Evolutionary conservation across 768 basidiomycete species (phyloP), one percentile per base, ranked within the genome.

Genomic region (Tulasnella sp.): DNA sequence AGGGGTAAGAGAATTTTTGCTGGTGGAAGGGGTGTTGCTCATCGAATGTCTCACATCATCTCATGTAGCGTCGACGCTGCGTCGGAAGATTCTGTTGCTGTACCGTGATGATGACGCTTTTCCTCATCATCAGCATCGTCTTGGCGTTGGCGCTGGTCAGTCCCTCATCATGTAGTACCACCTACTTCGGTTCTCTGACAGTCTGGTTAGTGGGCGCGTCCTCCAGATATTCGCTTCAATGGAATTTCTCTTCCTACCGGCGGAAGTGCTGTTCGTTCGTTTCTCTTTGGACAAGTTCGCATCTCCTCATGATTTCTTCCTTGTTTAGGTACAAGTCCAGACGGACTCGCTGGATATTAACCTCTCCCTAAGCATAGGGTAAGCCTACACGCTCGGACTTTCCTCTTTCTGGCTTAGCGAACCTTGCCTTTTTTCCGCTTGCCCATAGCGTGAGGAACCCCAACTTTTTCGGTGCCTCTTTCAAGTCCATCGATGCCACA

Each of bases 71-170:
- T 29, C 85, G 91, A 78, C 87, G 85, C 39, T 83, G 89, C 26
- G 91, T 89, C 51, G 90, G 91, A 74, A 84, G 93, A 80, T 91
- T 94, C 83, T 91, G 88, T 83, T 93, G 90, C 81, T 95, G 93
- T 84, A 90, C 91, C 16, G 72, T 94, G 29, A 86, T 94, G 87
- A 89, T 89, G 20, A 81, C 85, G 15, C 76, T 93, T 48, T 89
- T 95, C 82, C 82, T 95, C 40, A 80, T 93, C 73, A 82, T 92
- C 75, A 88, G 89, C 84, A 89, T 94, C 74, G 79, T 91, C 16
- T 86, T 94, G 39, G 84, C 91, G 0, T 86, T 95, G 69, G 88
- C 88, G 18, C 81, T 94, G 85, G 94, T 94, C 81, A 83, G 89
- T 84, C 15, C 26, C 26, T 29, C 20, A 61, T 5, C 23, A 42